A percentile compares a stretch with the other conserved stretches of the same genome.
Conservation (phyloP, 208 protist genomes). For the Dictyostelium gargantuum region DNA sequence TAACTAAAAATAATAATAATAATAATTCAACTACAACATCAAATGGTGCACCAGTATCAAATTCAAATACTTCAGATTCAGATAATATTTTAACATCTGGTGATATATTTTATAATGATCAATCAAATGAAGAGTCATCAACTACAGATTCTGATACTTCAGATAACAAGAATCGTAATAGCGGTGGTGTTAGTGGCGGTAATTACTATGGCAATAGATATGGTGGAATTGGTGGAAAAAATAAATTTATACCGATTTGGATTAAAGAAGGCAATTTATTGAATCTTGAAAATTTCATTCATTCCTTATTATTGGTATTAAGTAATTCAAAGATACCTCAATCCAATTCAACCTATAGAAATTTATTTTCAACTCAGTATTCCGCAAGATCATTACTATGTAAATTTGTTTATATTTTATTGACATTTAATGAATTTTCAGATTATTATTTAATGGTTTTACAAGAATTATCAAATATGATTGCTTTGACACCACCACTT, state of each 20-base stretch:
- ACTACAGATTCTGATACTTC: background rate
- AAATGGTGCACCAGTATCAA: no score
- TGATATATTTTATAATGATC: background rate
- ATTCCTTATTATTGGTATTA: background rate
- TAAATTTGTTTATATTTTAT: constrained; percentile 2
- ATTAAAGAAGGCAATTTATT: constrained; percentile 55
- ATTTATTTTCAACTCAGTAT: constrained; percentile 48
- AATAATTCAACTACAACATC: background rate
- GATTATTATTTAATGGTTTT: background rate
- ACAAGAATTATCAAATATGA: background rate
- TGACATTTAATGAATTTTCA: background rate
- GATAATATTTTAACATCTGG: background rate
- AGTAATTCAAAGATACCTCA: constrained; percentile 30
- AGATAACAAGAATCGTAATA: background rate
- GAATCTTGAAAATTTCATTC: background rate
- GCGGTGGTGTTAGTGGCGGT: background rate
- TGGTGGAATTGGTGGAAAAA: background rate
- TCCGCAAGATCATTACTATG: constrained; percentile 22
- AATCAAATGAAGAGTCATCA: constrained; percentile 16
- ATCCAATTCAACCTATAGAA: background rate
- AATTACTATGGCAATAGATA: background rate
- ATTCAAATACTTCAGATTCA: background rate
- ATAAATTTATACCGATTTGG: constrained; percentile 26
- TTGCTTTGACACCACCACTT: background rate
- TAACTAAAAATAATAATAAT: background rate